phyloP scores from a whole-genome alignment of 805 yeast genomes.

The Clavispora carvajalis region DNA sequence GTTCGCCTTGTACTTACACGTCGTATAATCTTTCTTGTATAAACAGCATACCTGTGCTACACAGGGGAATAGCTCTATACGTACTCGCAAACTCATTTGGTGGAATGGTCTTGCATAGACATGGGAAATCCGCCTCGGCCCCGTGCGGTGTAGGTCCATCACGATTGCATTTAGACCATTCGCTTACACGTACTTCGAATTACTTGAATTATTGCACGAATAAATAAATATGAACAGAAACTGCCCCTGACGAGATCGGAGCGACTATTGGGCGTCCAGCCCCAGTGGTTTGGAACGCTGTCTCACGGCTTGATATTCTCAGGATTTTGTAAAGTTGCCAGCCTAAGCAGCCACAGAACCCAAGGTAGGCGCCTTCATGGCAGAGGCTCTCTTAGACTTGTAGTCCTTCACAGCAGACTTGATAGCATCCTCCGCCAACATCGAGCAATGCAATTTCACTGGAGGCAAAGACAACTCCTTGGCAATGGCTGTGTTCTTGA shows the following conservation, averaged over 20 bases:
- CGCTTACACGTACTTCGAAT: too few species aligned
- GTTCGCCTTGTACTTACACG: constrained; percentile 23
- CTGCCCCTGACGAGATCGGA: too few species aligned
- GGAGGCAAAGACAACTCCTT: constrained; percentile 94
- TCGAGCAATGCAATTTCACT: constrained; percentile 94
- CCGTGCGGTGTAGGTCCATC: too few species aligned
- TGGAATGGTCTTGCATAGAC: too few species aligned
- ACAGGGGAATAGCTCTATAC: too few species aligned
- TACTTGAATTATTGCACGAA: background rate
- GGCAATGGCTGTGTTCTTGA: constrained; percentile 92
- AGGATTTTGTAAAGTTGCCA: too few species aligned
- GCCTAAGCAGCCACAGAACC: constrained; percentile 34
- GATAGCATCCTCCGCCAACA: constrained; percentile 98
- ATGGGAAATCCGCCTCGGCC: too few species aligned
- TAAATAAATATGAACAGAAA: background rate
- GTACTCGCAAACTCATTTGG: too few species aligned
- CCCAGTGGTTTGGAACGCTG: too few species aligned
- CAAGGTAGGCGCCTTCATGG: constrained; percentile 45
- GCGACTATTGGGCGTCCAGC: too few species aligned
- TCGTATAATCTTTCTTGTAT: background rate
- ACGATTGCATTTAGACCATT: too few species aligned
- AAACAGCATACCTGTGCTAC: too few species aligned
- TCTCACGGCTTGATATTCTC: background rate
- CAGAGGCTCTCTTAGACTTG: constrained; percentile 63
- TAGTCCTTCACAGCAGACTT: constrained; percentile 96